Conservation (phyloP, 306 rosid genomes). For the Glycyrrhiza uralensis region DNA sequence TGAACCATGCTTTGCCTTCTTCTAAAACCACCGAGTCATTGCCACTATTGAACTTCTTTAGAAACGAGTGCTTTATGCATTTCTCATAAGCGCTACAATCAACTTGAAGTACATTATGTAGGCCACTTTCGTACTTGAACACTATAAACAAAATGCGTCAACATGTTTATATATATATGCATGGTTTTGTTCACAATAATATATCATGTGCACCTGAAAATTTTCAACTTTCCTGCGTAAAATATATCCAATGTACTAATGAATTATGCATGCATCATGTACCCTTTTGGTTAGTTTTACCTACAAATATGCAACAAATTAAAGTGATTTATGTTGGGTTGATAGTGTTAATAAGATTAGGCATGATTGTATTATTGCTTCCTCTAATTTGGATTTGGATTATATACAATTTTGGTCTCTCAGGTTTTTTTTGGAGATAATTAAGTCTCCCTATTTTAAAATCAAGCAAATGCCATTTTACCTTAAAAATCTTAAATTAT, state of each 20-base stretch:
- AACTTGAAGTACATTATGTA: constrained; percentile 12
- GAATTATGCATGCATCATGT: background rate
- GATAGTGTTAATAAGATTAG: background rate
- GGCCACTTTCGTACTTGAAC: constrained; percentile 7
- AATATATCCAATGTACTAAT: background rate
- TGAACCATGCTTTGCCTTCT: constrained; percentile 11
- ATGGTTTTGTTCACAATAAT: background rate
- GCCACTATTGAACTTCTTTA: background rate
- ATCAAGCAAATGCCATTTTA: no score
- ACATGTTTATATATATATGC: background rate
- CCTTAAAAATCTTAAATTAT: no score
- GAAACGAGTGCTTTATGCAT: constrained; percentile 5
- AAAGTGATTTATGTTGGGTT: background rate
- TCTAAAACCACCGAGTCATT: constrained; percentile 9
- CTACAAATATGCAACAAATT: background rate
- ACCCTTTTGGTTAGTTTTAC: background rate
- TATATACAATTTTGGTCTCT: no score
- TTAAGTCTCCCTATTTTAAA: no score
- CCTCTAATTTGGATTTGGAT: no score
- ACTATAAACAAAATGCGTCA: constrained; percentile 2
- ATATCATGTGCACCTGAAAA: background rate
- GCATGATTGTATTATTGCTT: no score
- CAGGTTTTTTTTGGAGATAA: no score
- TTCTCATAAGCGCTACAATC: constrained; percentile 11
- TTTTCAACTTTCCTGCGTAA: background rate